phyloP scores from a whole-genome alignment of 1,139 yeast genomes.

The Hanseniaspora sp. region DNA sequence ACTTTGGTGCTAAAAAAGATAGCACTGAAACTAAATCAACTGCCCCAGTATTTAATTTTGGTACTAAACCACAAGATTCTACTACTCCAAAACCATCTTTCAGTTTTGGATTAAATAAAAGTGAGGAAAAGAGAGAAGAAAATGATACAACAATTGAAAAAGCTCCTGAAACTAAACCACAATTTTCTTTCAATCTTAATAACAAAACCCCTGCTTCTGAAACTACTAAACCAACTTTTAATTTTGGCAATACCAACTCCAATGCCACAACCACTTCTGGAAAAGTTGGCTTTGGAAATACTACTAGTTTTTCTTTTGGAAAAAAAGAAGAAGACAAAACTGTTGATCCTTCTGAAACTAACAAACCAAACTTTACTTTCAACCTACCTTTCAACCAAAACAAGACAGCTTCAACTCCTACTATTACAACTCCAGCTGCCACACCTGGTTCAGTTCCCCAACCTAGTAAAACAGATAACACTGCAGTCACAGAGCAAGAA shows the following conservation, averaged over 20 bases:
- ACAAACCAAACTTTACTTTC: constrained; percentile 17
- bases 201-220: constrained; percentile 3
- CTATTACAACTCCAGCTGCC: constrained; percentile 10
- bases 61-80: background rate
- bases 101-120: constrained; percentile 20
- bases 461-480: background rate
- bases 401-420: constrained; percentile 14
- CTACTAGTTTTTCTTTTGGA: constrained; percentile 9
- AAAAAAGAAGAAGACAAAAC: constrained; percentile 16
- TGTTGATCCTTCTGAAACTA: constrained; percentile 14
- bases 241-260: constrained; percentile 23
- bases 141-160: background rate
- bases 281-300: constrained; percentile 1
- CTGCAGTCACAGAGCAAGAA: constrained; percentile 16
- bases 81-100: constrained; percentile 23
- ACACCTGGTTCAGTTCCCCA: background rate
- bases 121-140: background rate
- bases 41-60: constrained; percentile 11
- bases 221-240: constrained; percentile 22
- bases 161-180: background rate
- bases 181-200: background rate
- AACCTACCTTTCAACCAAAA: constrained; percentile 18
- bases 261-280: background rate
- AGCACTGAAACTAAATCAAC: constrained; percentile 6
- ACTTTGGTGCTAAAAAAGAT: background rate